Evolutionary conservation across 2,329 filamentous ascomycete genomes (phyloP), one percentile per base, ranked within the genome.

Genomic region (Myriosclerotinia duriaeana): DNA sequence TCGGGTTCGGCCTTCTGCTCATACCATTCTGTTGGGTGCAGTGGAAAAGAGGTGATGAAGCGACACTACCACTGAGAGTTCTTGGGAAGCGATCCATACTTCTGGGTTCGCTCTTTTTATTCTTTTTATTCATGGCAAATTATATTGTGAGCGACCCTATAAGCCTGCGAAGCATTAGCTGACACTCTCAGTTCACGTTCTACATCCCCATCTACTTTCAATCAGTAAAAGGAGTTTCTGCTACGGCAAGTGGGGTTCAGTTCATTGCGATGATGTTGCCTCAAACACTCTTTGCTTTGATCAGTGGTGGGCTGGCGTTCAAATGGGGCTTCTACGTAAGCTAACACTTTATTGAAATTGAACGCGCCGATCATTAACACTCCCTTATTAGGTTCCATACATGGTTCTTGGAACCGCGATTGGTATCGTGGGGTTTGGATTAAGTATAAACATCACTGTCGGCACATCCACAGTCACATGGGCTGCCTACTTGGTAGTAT

Each of bases 401-500:
- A 56, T 70, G 8, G 59, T 76, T 2, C 48, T 72, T n/a, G 71
- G 69, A 20, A 79, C 79, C 69, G 69, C 69, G 20, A 53, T 74
- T 20, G 36, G 40, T 5, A 52, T 42, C 7, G 53, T 64, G n/a
- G 67, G 65, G 3, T 48, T 36, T 6, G 58, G 48, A n/a, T 38
- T 67, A 26, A 26, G 26, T 11, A 17, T 70, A 2, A 26, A 76
- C 1, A 76, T 78, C 44, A 61, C 71, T 3, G 61, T 75, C 40
- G 58, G 73, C 86, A 69, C 81, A 83, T 70, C 76, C 6, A 75
- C 76, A 1, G 79, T 74, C 15, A 76, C 77, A 53, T 83, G 81
- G 80, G 81, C 84, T 55, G 82, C 81, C 14, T 84, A 81, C 71
- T 81, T 84, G 72, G 77, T 83, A n/a, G 65, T 84, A 5, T 70